A percentile compares a stretch with the other conserved stretches of the same genome.
Conservation (phyloP, 805 yeast species). For the Candida fluviatilis region DNA sequence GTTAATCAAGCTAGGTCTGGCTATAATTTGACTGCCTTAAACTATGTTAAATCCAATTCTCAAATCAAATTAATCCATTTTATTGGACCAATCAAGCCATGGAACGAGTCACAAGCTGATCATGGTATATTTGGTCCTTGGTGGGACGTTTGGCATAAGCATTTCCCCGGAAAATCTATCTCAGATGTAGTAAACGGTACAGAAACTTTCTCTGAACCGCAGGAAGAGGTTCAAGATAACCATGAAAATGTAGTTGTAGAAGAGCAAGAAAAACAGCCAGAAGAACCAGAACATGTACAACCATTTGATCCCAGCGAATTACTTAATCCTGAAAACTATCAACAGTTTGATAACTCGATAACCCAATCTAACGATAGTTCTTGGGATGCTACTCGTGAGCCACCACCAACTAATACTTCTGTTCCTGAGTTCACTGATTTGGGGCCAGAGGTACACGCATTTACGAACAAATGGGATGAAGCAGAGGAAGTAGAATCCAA, state of each 20-base stretch:
- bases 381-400: constrained; percentile 43
- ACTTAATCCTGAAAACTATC: constrained; percentile 29
- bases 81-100: constrained; percentile 62
- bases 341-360: constrained; percentile 13
- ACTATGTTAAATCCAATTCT: constrained; percentile 12
- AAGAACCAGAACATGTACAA: constrained; percentile 1
- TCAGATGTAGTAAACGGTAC: constrained; percentile 13
- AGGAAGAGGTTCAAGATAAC: neutral
- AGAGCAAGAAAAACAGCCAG: neutral
- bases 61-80: constrained; percentile 57
- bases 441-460: constrained; percentile 13
- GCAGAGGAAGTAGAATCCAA: constrained; percentile 1
- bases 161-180: constrained; percentile 23
- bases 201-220: neutral
- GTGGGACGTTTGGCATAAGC: constrained; percentile 37
- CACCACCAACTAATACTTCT: constrained; percentile 25
- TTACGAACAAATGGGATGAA: constrained; percentile 28
- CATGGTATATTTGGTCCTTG: constrained; percentile 24
- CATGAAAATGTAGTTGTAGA: neutral
- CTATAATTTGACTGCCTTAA: constrained; percentile 19
- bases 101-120: constrained; percentile 27
- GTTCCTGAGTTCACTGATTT: constrained; percentile 7
- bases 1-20: constrained; percentile 8
- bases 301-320: constrained; percentile 16
- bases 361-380: constrained; percentile 16